Evolutionary conservation across 768 basidiomycete genomes (phyloP), one percentile per base, ranked within the genome.

Genomic region (Kwoniella dejecticola): DNA sequence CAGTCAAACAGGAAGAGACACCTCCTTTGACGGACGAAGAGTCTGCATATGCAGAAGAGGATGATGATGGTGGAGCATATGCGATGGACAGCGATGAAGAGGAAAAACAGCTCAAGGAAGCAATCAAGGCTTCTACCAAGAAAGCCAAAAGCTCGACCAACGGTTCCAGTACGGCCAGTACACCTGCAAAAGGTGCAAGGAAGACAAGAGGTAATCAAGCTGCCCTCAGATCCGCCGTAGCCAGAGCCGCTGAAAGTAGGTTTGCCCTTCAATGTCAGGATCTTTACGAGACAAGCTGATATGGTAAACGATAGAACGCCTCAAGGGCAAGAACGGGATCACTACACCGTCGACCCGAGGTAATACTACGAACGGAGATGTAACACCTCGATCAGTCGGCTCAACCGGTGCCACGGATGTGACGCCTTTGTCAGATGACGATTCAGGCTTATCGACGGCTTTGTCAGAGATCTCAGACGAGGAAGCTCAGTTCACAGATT

Each of bases 81-180:
- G 74, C 74, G 15, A 60, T 71, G 64, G 63, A 73, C 41, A 70
- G 64, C 27, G 74, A 76, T 31, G 62, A 71, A 11, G 74, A 76
- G 54, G 70, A 61, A 13, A 50, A 54, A 24, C 69, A 73, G 53
- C 38, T 73, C 15, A 42, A 63, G 38, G 29, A 44, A 13, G 74
- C 74, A 10, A 50, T 76, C 7, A 42, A 59, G 30, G 60, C 57
- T 17, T 71, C 70, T 5, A 64, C 59, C 0, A 55, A 53, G 47
- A 47, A 21, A 21, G 46, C 61, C 26, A 45, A 48, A 19, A 63
- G 31, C 11, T n/a, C 40, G 7, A 45, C 44, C 11, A 42, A 52
- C 24, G 45, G 42, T 36, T 57, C 55, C 23, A 57, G 46, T 19
- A 33, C 24, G 10, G 45, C 10, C 7, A 48, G 31, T 49, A 57